These are phyloP conservation scores for Lepiota subincarnata DNA, from an alignment of 768 basidiomycete species.

Conservation along the genomic window DNA sequence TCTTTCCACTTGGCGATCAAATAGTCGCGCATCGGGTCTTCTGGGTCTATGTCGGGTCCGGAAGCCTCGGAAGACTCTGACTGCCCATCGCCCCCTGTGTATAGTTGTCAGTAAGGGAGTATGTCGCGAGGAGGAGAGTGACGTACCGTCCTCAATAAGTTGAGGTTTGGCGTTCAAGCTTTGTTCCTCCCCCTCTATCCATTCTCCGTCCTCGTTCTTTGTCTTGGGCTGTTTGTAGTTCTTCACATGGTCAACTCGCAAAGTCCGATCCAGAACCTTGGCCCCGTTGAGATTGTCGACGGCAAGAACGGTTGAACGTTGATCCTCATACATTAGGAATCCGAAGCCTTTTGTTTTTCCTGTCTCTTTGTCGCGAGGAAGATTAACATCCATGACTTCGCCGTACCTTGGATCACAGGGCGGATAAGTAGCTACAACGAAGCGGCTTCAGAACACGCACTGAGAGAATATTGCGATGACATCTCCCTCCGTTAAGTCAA, in stretches of 20 bases:
- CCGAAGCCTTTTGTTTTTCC: constrained; percentile 90
- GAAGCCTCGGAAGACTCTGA: constrained; percentile 68
- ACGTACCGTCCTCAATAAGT: constrained; percentile 51
- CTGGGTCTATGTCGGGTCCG: constrained; percentile 76
- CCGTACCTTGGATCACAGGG: constrained; percentile 67
- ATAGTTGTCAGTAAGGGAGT: constrained; percentile 1
- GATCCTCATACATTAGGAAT: constrained; percentile 99
- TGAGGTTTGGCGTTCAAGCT: constrained; percentile 85
- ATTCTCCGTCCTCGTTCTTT: constrained; percentile 80
- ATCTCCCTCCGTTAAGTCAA: constrained; percentile 94
- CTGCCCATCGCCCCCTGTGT: constrained; percentile 43
- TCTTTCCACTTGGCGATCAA: constrained; percentile 72
- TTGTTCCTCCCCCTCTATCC: constrained; percentile 79
- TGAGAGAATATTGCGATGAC: constrained; percentile 97
- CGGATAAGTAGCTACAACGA: neutral
- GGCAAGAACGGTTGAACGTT: constrained; percentile 90
- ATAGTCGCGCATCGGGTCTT: constrained; percentile 98
- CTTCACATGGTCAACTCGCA: constrained; percentile 91
- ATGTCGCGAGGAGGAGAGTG: neutral
- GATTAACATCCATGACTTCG: constrained; percentile 92
- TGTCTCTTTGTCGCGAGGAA: constrained; percentile 91
- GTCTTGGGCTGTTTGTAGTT: constrained; percentile 85
- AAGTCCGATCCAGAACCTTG: constrained; percentile 75
- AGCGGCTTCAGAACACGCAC: constrained; percentile 42
- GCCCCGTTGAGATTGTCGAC: constrained; percentile 99